A percentile compares a stretch with the other conserved stretches of the same genome.
These are phyloP conservation scores for Vicia villosa DNA, from an alignment of 306 rosid species.

Conservation along the genomic window DNA sequence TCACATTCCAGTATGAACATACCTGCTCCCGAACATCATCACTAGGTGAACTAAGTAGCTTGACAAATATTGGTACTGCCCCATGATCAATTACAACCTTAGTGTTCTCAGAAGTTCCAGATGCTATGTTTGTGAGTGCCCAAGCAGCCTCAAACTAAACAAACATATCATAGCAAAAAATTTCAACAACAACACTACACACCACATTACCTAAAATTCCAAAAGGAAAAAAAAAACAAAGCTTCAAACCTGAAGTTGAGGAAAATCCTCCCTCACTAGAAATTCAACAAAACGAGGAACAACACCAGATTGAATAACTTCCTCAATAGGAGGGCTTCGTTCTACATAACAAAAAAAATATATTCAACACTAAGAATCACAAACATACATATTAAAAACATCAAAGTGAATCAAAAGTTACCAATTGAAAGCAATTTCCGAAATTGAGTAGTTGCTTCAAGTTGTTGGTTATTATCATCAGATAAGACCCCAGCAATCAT, in stretches of 20 bases:
- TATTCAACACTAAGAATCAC: slow-evolving; percentile 6
- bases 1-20: slow-evolving; percentile 9
- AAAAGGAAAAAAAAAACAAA: neutral
- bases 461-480: slow-evolving; percentile 59
- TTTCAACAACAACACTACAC: neutral
- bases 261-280: slow-evolving; percentile 82
- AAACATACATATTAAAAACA: neutral
- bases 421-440: slow-evolving; percentile 89
- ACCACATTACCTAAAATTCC: neutral
- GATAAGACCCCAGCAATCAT: slow-evolving; percentile 89
- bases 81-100: slow-evolving; percentile 93
- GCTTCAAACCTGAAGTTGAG: slow-evolving; percentile 76
- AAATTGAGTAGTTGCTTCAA: slow-evolving; percentile 85
- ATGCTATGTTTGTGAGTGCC: slow-evolving; percentile 95
- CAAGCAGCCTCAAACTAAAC: slow-evolving; percentile 92
- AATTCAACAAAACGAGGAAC: slow-evolving; percentile 89
- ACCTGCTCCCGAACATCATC: slow-evolving; percentile 99
- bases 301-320: slow-evolving; percentile 89
- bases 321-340: slow-evolving; percentile 92
- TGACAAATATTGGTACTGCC: slow-evolving; percentile 87
- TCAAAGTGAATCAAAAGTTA: slow-evolving; percentile 16
- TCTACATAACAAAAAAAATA: slow-evolving; percentile 39
- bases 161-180: slow-evolving; percentile 19
- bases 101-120: slow-evolving; percentile 90
- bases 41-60: slow-evolving; percentile 84